phyloP scores from a whole-genome alignment of 2,329 filamentous ascomycete species.

The Leptographium radiaticola region DNA sequence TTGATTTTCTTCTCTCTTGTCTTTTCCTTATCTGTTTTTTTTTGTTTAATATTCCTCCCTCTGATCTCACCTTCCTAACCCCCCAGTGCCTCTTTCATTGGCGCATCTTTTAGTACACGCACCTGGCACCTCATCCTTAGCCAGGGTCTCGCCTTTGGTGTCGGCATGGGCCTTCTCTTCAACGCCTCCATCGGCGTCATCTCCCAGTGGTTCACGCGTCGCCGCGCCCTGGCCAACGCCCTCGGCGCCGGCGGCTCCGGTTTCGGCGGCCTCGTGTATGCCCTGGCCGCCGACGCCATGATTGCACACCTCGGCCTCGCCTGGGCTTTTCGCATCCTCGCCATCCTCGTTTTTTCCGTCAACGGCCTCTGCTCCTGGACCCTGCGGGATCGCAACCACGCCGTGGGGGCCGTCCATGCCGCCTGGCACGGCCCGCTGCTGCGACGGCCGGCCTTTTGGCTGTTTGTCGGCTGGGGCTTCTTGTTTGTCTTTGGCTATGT shows the following conservation, averaged over 20 bases:
- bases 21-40: no score
- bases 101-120: conserved; percentile 53
- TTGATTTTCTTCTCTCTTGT: no score
- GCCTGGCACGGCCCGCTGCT: conserved; percentile 55
- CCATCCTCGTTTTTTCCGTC: conserved; percentile 48
- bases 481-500: conserved; percentile 63
- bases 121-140: conserved; percentile 67
- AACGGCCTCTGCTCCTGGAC: conserved; percentile 51
- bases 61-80: background rate
- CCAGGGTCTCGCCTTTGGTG: conserved; percentile 63
- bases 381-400: conserved; percentile 58
- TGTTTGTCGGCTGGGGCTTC: conserved; percentile 54
- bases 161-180: conserved; percentile 66
- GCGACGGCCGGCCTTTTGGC: conserved; percentile 45
- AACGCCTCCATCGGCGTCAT: conserved; percentile 54
- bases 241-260: conserved; percentile 59
- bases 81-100: conserved; percentile 43
- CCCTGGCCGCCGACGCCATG: conserved; percentile 54
- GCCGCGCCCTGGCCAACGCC: conserved; percentile 56
- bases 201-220: conserved; percentile 61
- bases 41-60: no score
- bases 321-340: conserved; percentile 56
- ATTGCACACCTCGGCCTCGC: conserved; percentile 48
- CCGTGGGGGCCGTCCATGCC: conserved; percentile 50
- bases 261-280: conserved; percentile 60